Base-by-base conservation (phyloP, 1,284 basidiomycete genomes). In the Puccinia triticina region DNA sequence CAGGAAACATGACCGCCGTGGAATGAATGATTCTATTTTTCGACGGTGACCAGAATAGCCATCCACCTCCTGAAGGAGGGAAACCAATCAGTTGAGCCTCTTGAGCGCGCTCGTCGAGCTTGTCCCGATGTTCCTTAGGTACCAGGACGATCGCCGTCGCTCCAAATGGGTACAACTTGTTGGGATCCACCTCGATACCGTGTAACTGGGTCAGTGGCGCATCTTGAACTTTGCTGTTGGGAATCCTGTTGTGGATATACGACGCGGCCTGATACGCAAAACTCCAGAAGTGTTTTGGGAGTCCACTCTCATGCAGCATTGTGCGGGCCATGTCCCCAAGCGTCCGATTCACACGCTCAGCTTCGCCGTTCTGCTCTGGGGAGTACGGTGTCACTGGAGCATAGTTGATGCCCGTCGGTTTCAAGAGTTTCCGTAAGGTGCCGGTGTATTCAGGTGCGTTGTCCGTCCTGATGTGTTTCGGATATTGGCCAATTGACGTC, bases 161-260 rank as follows among this genome's bases (percentile, higher is more conserved):
- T 46, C 43, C 43, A 46, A 46, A 46, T 8, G 43, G 43, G 14
- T 46, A 46, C 7, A 46, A 14, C 43, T 46, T 46, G 14, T 46
- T 46, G 8, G 43, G 43, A 14, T 46, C 43, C 7, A 46, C 43
- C 14, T 46, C 43, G 14, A 46, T 46, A 14, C 14, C 14, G 43
- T 8, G 14, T 46, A 46, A 14, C 14, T 46, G 43, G 14, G 43
- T 46, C 14, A 46, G 43, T 7, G 43, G 43, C 7, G 43, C 7
- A 46, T 46, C 26, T 1, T 43, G 12, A 11, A 32, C 40, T 43
- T 32, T 72, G 8, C 43, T 21, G 59, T 77, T 61, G 5, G 75
- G 55, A 5, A 77, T 32, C 12, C 37, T 37, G 40, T 77, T 77
- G 75, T 77, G 59, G n/a, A 77, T 48, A 26, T 59, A 40, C 16